Evolutionary conservation across 805 yeast species (phyloP).

Genomic region (Saccharomycopsis sp.): DNA sequence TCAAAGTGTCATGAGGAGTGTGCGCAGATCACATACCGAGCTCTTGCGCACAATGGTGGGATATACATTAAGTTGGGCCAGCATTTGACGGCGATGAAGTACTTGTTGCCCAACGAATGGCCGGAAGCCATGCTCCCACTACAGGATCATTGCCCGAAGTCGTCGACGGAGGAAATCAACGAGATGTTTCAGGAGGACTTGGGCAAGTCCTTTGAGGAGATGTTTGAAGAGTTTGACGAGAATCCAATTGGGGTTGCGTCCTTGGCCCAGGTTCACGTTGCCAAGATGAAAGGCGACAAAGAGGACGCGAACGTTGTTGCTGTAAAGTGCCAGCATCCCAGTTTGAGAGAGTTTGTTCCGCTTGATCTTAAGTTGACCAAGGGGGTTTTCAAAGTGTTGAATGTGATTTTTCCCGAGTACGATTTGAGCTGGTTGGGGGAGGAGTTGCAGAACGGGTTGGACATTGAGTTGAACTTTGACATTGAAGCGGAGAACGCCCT

Average conservation of each 20-base stretch:
- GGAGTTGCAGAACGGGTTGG: conserved; percentile 78
- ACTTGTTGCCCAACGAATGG: conserved; percentile 89
- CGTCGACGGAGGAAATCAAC: conserved; percentile 60
- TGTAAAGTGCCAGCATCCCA: conserved; percentile 91
- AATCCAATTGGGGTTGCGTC: conserved; percentile 92
- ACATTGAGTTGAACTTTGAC: conserved; percentile 81
- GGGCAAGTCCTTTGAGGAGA: conserved; percentile 48
- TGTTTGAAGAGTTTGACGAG: conserved; percentile 57
- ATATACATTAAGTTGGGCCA: conserved; percentile 92
- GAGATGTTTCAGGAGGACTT: conserved; percentile 61
- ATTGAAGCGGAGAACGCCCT: conserved; percentile 79
- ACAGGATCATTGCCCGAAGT: conserved; percentile 83
- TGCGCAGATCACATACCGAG: conserved; percentile 68
- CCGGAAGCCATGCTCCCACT: conserved; percentile 88
- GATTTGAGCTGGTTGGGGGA: conserved; percentile 95
- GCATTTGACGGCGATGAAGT: conserved; percentile 86
- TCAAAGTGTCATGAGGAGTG: conserved; percentile 62
- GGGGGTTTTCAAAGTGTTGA: conserved; percentile 64
- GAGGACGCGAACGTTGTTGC: conserved; percentile 68
- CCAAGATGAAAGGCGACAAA: conserved; percentile 42
- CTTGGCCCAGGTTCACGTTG: conserved; percentile 90
- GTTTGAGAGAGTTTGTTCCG: conserved; percentile 79
- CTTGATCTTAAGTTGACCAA: conserved; percentile 74
- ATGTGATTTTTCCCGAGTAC: conserved; percentile 82
- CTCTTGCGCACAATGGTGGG: conserved; percentile 83